Base-by-base conservation (phyloP, 495 filamentous ascomycete species). In the Trypethelium eluteriae region DNA sequence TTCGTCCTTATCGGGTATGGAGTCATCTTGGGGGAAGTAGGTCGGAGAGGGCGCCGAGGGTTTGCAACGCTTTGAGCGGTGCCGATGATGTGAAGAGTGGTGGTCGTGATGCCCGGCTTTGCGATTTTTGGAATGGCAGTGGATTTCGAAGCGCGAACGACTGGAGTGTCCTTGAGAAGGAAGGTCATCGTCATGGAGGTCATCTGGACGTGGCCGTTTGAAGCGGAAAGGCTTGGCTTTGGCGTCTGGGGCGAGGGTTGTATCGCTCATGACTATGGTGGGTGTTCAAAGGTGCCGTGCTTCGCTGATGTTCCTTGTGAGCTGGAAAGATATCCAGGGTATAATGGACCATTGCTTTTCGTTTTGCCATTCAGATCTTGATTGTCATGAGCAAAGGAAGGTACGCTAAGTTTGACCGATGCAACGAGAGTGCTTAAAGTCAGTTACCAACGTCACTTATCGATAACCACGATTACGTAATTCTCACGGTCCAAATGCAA, bases 1-100 rank as follows among this genome's bases (percentile, higher is more conserved):
- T 10, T 81, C 77, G 25, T 87, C 83, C 4, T 89, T 81, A 69
- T 87, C 82, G 16, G 83, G 63, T 47, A 25, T n/a, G 5, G 66
- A 25, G 1, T 9, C 12, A 16, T 47, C 57, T 14, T 44, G 39
- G 11, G 41, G 14, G 36, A 47, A 32, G 3, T 44, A 34, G 6
- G 68, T 68, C 0, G 49, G 5, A 18, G 49, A n/a, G 49, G 49
- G 16, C 11, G 11, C 10, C 11, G 11, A 5, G 11, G 18, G 49
- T 53, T 53, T 14, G 49, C 5, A 2, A 9, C 49, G 49, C 5
- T 53, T 53, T 0, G 49, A 53, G 2, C 18, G 49, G 49, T 25
- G 49, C 5, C 18, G 49, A 2, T 53, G 49, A 2, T 53, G 49
- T 25, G 25, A 25, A 53, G 7, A 32, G 32, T 36, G 53, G 53